phyloP scores from a whole-genome alignment of 768 basidiomycete species.

The Boletales sp. region DNA sequence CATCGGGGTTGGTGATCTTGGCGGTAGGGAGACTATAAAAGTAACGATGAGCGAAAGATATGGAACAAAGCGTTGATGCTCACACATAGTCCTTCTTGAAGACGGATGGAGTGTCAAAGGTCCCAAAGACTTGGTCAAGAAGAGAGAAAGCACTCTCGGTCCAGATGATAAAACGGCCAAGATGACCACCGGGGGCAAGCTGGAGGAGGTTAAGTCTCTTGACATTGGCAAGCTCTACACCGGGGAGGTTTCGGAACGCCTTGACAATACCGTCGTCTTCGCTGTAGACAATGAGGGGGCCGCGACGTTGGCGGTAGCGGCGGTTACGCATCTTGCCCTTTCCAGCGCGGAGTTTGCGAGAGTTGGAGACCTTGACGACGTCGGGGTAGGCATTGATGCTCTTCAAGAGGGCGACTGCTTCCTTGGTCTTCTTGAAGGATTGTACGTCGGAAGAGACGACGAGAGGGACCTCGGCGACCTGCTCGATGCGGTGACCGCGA shows the following conservation, averaged over 20 bases:
- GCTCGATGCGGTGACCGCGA: constrained; percentile 97
- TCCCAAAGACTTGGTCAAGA: constrained; percentile 95
- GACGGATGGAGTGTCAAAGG: constrained; percentile 80
- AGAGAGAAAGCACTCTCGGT: constrained; percentile 90
- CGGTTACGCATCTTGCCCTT: constrained; percentile 98
- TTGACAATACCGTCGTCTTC: constrained; percentile 97
- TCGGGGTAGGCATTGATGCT: constrained; percentile 84
- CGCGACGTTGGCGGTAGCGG: constrained; percentile 93
- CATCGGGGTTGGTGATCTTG: constrained; percentile 96
- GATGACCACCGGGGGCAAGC: constrained; percentile 98
- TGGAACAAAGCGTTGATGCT: constrained; percentile 21
- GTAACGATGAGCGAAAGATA: neutral
- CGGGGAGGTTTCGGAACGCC: constrained; percentile 98
- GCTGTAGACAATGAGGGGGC: constrained; percentile 94
- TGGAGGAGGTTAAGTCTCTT: constrained; percentile 94
- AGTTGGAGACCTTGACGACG: constrained; percentile 96
- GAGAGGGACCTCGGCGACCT: constrained; percentile 94
- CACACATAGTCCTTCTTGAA: constrained; percentile 90
- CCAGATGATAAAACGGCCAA: constrained; percentile 99
- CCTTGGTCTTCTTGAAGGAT: constrained; percentile 93
- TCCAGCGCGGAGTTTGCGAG: constrained; percentile 93
- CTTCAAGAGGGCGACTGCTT: constrained; percentile 93
- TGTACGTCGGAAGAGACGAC: constrained; percentile 79
- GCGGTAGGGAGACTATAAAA: constrained; percentile 76
- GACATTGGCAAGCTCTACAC: constrained; percentile 96